Evolutionary conservation across 257 asterid species (phyloP).

Genomic region (Penstemon eatonii): DNA sequence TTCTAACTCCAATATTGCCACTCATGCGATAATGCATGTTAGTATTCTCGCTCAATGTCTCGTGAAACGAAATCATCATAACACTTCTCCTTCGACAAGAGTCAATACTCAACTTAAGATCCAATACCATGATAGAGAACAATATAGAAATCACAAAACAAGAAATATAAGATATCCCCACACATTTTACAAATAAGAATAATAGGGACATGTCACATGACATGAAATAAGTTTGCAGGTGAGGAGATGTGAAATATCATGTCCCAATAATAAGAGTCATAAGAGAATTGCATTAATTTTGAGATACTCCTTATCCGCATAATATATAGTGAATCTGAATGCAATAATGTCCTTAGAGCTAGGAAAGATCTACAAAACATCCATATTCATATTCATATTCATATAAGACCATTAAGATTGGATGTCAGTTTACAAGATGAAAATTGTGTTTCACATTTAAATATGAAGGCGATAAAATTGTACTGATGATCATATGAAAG

Average conservation of each 20-base stretch:
- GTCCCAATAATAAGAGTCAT: neutral
- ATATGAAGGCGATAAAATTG: too few relatives aligned
- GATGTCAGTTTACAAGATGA: too few relatives aligned
- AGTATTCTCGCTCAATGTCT: neutral
- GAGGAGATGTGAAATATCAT: neutral
- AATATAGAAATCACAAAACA: constrained; percentile 14
- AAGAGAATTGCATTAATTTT: constrained; percentile 29
- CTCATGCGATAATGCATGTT: too few relatives aligned
- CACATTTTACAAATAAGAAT: constrained; percentile 19
- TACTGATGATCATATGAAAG: too few relatives aligned
- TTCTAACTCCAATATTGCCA: too few relatives aligned
- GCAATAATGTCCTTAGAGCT: constrained; percentile 28
- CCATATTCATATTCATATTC: neutral
- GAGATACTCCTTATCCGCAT: constrained; percentile 24
- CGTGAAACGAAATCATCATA: neutral
- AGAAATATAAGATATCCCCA: neutral
- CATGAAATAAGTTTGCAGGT: constrained; percentile 28
- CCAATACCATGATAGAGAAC: constrained; percentile 23
- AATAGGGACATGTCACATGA: constrained; percentile 39
- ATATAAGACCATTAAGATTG: too few relatives aligned
- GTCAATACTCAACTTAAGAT: constrained; percentile 12
- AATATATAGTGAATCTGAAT: constrained; percentile 30
- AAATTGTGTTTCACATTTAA: too few relatives aligned
- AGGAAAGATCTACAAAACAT: neutral
- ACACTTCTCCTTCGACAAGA: neutral